A percentile compares a stretch with the other conserved stretches of the same genome.
phyloP scores from a whole-genome alignment of 1,284 basidiomycete species.

The Cutaneotrichosporon dermatis region DNA sequence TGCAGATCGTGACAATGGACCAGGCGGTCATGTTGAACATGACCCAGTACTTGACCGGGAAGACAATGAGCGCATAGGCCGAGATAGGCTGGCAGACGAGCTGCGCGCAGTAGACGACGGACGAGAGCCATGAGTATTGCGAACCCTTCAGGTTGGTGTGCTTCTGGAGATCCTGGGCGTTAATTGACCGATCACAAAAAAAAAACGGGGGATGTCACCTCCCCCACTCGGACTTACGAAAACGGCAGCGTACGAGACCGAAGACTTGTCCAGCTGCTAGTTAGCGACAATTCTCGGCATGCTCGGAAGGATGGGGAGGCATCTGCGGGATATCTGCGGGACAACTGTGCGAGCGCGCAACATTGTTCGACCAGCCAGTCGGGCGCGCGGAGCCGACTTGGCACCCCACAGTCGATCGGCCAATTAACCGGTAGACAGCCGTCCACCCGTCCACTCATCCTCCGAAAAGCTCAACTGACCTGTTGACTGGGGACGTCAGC shows the following conservation, averaged over 20 bases:
- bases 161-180: constrained; percentile 5
- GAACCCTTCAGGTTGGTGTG: constrained; percentile 18
- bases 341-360: too few species aligned
- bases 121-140: constrained; percentile 26
- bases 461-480: background rate
- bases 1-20: constrained; percentile 37
- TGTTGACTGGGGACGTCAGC: constrained; percentile 10
- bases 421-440: too few species aligned
- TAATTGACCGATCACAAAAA: too few species aligned
- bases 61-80: constrained; percentile 25
- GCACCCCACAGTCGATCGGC: too few species aligned
- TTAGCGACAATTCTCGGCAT: background rate
- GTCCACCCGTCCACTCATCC: too few species aligned
- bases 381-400: too few species aligned
- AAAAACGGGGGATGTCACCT: too few species aligned
- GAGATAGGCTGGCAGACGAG: constrained; percentile 24
- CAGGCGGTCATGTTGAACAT: constrained; percentile 17
- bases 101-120: constrained; percentile 26
- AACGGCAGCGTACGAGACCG: constrained; percentile 43
- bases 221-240: constrained; percentile 17
- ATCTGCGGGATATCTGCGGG: too few species aligned
- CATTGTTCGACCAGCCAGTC: too few species aligned
- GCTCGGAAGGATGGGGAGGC: too few species aligned
- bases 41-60: constrained; percentile 23
- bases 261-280: constrained; percentile 41